Conservation (phyloP, 179 eudicot species). For the Silene coronaria region DNA sequence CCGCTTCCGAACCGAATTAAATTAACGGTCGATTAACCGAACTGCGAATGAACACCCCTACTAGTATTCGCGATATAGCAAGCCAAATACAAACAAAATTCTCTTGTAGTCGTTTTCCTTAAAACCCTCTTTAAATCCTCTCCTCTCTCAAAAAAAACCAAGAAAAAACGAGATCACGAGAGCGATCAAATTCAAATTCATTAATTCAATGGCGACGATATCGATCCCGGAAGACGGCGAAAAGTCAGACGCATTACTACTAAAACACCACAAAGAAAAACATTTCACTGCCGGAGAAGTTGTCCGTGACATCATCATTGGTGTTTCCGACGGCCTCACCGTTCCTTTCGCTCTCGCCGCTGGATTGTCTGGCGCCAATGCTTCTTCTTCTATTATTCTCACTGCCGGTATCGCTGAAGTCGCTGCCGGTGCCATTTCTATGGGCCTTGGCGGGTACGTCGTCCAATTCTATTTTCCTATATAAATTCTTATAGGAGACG, state of each 20-base stretch:
- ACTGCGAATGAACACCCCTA: too few species aligned
- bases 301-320: constrained; percentile 88
- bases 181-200: background rate
- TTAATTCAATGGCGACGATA: constrained; percentile 11
- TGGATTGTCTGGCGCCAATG: constrained; percentile 87
- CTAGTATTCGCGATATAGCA: too few species aligned
- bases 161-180: background rate
- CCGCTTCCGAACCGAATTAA: too few species aligned
- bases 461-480: too few species aligned
- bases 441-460: constrained; percentile 90
- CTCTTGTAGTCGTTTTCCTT: background rate
- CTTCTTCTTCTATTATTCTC: constrained; percentile 70
- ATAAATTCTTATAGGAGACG: background rate
- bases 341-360: constrained; percentile 97
- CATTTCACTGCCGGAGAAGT: constrained; percentile 92
- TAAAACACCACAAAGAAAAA: constrained; percentile 62
- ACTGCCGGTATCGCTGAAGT: constrained; percentile 95
- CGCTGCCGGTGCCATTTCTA: constrained; percentile 96
- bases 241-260: constrained; percentile 20
- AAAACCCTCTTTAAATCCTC: background rate
- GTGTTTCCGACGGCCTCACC: constrained; percentile 91
- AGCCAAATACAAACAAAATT: too few species aligned
- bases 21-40: too few species aligned
- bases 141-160: background rate
- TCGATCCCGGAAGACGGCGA: constrained; percentile 7